phyloP scores from a whole-genome alignment of 75 land plant genomes.

The Picea glauca region DNA sequence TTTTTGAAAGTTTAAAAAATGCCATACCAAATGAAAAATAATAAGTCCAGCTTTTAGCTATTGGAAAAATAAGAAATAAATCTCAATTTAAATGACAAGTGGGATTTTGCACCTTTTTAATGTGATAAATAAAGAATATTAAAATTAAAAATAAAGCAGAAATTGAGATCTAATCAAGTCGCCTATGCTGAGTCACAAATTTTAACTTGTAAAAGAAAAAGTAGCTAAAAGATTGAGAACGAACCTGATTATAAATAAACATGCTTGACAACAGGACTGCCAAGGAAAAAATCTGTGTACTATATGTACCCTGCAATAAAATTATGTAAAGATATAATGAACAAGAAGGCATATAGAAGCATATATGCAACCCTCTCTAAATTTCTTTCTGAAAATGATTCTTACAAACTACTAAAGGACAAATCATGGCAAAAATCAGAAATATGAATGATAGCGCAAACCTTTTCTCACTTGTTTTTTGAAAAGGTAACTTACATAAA shows the following conservation, averaged over 20 bases:
- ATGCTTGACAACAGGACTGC: slow-evolving; percentile 98
- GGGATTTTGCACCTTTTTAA: no score
- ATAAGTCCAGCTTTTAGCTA: no score
- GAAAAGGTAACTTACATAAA: neutral
- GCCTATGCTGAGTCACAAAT: neutral
- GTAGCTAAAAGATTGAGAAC: neutral
- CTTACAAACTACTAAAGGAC: neutral
- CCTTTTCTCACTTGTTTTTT: neutral
- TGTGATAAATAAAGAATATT: no score
- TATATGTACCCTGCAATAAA: slow-evolving; percentile 86
- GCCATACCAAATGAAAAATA: no score
- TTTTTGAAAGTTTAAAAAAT: no score
- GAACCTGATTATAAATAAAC: slow-evolving; percentile 97
- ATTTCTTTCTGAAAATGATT: neutral
- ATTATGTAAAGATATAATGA: no score
- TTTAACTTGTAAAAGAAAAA: no score
- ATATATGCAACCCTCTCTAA: no score
- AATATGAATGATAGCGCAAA: neutral
- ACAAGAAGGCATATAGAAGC: no score
- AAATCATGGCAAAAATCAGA: neutral
- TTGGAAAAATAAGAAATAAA: no score
- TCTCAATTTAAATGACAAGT: neutral
- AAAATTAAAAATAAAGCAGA: no score
- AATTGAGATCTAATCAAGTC: neutral
- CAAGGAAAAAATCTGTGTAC: slow-evolving; percentile 94